phyloP scores from a whole-genome alignment of 768 basidiomycete genomes.

The Psilocybe sp. region DNA sequence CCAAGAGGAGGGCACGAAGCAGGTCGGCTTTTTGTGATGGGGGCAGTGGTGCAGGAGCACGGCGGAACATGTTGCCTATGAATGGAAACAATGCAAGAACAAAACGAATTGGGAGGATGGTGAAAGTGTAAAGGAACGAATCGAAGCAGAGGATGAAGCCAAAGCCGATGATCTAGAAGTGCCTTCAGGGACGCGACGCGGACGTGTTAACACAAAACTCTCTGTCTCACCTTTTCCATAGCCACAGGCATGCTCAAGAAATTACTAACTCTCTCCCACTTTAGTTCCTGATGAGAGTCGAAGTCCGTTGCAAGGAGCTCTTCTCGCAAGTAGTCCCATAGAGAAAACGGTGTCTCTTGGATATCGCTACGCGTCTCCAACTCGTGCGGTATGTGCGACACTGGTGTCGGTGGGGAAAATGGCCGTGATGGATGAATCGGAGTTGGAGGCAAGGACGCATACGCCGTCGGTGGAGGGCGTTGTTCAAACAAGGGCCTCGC shows the following conservation, averaged over 20 bases:
- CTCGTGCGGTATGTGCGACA: slow-evolving; percentile 26
- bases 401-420: slow-evolving; percentile 28
- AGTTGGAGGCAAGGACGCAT: slow-evolving; percentile 73
- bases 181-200: not conserved
- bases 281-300: slow-evolving; percentile 89
- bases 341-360: slow-evolving; percentile 54
- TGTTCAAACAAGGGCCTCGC: slow-evolving; percentile 20
- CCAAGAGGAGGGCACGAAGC: slow-evolving; percentile 73
- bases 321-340: slow-evolving; percentile 91
- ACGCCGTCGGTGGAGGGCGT: slow-evolving; percentile 44
- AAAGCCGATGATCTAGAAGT: slow-evolving; percentile 77
- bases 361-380: not conserved
- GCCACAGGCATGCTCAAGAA: slow-evolving; percentile 91
- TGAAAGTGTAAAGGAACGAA: slow-evolving; percentile 97
- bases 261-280: slow-evolving; percentile 96
- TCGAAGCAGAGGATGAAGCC: slow-evolving; percentile 93
- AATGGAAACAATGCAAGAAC: slow-evolving; percentile 60
- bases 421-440: slow-evolving; percentile 55
- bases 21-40: slow-evolving; percentile 93
- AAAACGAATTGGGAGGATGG: slow-evolving; percentile 91
- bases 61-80: slow-evolving; percentile 44
- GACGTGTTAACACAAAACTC: not conserved
- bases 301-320: slow-evolving; percentile 91
- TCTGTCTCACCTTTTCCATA: slow-evolving; percentile 81
- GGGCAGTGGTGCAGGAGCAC: slow-evolving; percentile 58